Percentiles rank a stretch among this genome's conserved stretches.
phyloP scores from a whole-genome alignment of 2,329 filamentous ascomycete genomes.

The Dactylellina drechsleri region DNA sequence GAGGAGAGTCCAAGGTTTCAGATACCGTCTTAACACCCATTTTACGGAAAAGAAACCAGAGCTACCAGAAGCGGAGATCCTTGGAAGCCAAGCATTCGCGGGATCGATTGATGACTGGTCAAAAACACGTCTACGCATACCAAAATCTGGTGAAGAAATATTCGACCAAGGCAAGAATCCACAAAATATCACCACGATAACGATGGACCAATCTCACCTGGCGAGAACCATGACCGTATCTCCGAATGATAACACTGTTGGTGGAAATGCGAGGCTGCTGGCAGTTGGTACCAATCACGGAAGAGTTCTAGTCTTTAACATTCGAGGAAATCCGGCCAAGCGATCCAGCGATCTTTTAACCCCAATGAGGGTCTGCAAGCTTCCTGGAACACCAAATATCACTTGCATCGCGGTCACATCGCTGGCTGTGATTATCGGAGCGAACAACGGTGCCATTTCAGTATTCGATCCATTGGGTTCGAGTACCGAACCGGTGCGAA shows the following conservation, averaged over 20 bases:
- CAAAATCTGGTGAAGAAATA: conserved; percentile 52
- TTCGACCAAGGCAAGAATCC: conserved; percentile 52
- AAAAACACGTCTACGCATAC: conserved; percentile 50
- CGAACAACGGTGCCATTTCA: conserved; percentile 48
- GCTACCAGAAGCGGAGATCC: conserved; percentile 33
- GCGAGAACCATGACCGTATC: conserved; percentile 28
- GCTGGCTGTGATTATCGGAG: conserved; percentile 35
- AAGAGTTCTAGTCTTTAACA: conserved; percentile 42
- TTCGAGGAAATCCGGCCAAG: conserved; percentile 43
- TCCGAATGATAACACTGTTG: conserved; percentile 49
- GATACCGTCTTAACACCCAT: conserved; percentile 44
- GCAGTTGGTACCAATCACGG: conserved; percentile 51
- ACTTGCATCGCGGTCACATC: conserved; percentile 48
- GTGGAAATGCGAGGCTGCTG: conserved; percentile 40
- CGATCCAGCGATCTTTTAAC: conserved; percentile 46
- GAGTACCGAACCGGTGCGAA: conserved; percentile 37
- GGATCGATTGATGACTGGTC: conserved; percentile 47
- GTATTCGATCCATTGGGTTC: conserved; percentile 52
- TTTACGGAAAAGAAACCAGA: conserved; percentile 45
- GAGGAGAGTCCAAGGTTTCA: conserved; percentile 43
- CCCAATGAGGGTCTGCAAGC: conserved; percentile 47
- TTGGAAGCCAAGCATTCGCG: conserved; percentile 39
- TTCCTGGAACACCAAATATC: conserved; percentile 45
- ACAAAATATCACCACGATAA: conserved; percentile 44
- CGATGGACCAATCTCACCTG: conserved; percentile 36